Base-by-base conservation (phyloP, 192 early-diverging fungal species). In the Umbelopsis sp. region DNA sequence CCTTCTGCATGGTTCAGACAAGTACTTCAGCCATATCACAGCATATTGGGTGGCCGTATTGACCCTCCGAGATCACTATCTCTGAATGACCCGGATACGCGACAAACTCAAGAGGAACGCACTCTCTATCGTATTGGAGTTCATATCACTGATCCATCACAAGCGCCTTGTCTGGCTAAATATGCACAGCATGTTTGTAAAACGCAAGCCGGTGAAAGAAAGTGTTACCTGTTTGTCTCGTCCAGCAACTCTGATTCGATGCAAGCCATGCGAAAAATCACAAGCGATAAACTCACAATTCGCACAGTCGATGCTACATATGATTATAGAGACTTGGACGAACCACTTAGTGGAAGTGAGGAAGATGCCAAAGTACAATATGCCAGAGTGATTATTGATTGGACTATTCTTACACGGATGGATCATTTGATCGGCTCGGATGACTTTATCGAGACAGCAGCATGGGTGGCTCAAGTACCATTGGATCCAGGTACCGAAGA, bases 381-480 rank as follows among this genome's bases (percentile, higher is more conserved):
- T 73, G 76, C 71, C 22, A 53, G 76, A 32, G 36, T 68, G 1
- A 62, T 77, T 22, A 73, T 77, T 71, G 76, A 77, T 45, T 77
- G 76, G 76, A 56, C 65, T n/a, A 77, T 77, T 25, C 66, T 77
- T 22, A 69, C 76, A 4, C 44, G 71, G 10, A 73, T 77, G 76
- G 76, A 77, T 47, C 65, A 73, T 54, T 66, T 77, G 21, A 22
- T 77, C 3, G 76, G 76, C 0, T 24, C 56, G 17, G 76, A 77
- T 66, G 41, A n/a, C 4, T 72, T 70, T 51, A 53, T 70, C 3
- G 65, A 62, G 41, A 77, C 71, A 1, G 71, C 71, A 9, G 76
- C 76, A 21, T 77, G 76, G 76, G 76, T 69, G 26, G 76, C 76
- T 65, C 76, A 77, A 51, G 71, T 70, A 1, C 49, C 56, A 20